Evolutionary conservation across 2,329 filamentous ascomycete genomes (phyloP), one percentile per base, ranked within the genome.

Genomic region (Thermothelomyces thermophilus): DNA sequence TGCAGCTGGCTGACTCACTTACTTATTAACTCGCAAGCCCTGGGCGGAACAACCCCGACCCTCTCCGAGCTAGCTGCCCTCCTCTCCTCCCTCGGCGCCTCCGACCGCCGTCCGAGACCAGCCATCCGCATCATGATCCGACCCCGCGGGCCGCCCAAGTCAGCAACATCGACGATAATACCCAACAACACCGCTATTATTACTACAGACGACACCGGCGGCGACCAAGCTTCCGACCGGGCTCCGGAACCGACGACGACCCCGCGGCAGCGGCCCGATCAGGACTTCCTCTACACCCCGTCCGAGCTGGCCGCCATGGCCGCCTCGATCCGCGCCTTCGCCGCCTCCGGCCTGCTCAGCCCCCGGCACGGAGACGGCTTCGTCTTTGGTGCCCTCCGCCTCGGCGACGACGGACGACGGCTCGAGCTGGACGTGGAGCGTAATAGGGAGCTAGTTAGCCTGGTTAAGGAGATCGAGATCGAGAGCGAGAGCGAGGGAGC

Each of bases 101-200:
- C n/a, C 13, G 10, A 2, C 36, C n/a, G 17, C 13, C 30, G 30
- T 49, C 51, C 65, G 22, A 45, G 62, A 10, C 63, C 73, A 22
- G 70, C 75, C 0, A 58, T 79, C 33, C 74, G 76, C 35, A 59
- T 81, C 59, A 79, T 79, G 74, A 75, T 82, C 54, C 73, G 78
- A 8, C 76, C 76, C 5, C 71, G 71, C 6, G 71, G 71, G 0
- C 63, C 68, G 3, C 68, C 16, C 16, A n/a, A 19, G 2, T 2
- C 40, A 19, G 20, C 39, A 28, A 41, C 24, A 28, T 30, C 24
- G n/a, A 41, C 40, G 7, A 41, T 24, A 28, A 31, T 24, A 28
- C 28, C 36, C 17, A 24, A 3, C 9, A 26, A 5, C 9, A 26
- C 24, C 9, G 24, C 24, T 26, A 26, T 9, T 26, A 26, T 26